phyloP scores from a whole-genome alignment of 2,329 filamentous ascomycete species.

The Colletotrichum sp. region DNA sequence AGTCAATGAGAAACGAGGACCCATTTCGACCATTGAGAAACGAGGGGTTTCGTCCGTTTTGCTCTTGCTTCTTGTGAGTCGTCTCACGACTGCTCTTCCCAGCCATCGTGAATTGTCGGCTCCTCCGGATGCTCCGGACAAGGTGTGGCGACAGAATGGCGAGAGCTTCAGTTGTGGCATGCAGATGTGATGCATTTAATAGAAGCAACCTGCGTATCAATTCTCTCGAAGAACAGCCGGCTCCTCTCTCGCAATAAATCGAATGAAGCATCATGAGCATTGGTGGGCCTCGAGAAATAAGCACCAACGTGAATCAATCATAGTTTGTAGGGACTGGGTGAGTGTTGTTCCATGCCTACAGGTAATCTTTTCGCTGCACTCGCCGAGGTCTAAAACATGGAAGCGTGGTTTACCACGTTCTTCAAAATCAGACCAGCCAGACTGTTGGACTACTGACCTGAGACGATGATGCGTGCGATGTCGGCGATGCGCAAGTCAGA shows the following conservation, averaged over 20 bases:
- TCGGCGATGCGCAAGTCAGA: neutral
- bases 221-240: neutral
- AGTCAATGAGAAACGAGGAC: slow-evolving; percentile 10
- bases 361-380: neutral
- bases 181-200: neutral
- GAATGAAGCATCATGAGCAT: neutral
- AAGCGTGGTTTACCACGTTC: neutral
- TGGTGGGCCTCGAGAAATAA: neutral
- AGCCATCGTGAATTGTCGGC: neutral
- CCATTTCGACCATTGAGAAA: neutral
- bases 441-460: neutral
- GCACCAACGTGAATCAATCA: neutral
- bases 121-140: neutral
- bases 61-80: neutral
- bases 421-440: neutral
- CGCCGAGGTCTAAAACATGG: neutral
- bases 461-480: neutral
- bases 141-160: neutral
- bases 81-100: neutral
- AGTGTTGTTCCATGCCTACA: neutral
- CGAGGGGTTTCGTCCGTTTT: neutral
- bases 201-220: neutral
- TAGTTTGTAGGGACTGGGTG: neutral
- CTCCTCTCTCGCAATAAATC: neutral
- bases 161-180: neutral